Conservation (phyloP, 768 basidiomycete genomes). For the Kwoniella newhampshirensis region DNA sequence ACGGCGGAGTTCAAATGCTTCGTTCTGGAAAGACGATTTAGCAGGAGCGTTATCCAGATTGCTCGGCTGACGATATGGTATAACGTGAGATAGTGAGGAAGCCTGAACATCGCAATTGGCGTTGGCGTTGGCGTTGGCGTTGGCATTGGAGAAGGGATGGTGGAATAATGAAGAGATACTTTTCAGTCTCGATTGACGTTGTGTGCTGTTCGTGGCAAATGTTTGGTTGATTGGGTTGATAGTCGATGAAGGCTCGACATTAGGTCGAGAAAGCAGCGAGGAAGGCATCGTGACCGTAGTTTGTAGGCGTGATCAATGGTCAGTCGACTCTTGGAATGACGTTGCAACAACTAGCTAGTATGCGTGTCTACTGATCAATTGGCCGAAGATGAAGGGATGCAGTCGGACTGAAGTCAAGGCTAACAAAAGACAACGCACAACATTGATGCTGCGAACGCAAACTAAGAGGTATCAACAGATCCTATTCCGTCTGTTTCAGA, state of each 20-base stretch:
- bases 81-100: constrained; percentile 1
- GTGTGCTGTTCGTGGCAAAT: background rate
- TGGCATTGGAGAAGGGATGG: background rate
- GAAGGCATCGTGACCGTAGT: constrained; percentile 1
- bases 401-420: too few relatives aligned
- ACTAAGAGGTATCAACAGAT: background rate
- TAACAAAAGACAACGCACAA: background rate
- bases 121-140: background rate
- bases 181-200: constrained; percentile 9
- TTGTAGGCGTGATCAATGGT: too few relatives aligned
- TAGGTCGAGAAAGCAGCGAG: constrained; percentile 9
- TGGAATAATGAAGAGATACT: constrained; percentile 16
- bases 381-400: too few relatives aligned
- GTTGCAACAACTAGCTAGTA: too few relatives aligned
- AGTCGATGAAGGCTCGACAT: background rate
- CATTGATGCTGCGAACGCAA: background rate
- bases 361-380: too few relatives aligned
- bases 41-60: background rate
- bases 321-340: too few relatives aligned
- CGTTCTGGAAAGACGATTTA: background rate
- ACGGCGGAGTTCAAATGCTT: background rate
- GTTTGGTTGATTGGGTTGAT: background rate
- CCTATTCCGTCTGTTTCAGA: background rate
- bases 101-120: too few relatives aligned
- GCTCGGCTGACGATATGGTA: constrained; percentile 9